phyloP scores from a whole-genome alignment of 2,329 filamentous ascomycete species.

The Colletotrichum musae region DNA sequence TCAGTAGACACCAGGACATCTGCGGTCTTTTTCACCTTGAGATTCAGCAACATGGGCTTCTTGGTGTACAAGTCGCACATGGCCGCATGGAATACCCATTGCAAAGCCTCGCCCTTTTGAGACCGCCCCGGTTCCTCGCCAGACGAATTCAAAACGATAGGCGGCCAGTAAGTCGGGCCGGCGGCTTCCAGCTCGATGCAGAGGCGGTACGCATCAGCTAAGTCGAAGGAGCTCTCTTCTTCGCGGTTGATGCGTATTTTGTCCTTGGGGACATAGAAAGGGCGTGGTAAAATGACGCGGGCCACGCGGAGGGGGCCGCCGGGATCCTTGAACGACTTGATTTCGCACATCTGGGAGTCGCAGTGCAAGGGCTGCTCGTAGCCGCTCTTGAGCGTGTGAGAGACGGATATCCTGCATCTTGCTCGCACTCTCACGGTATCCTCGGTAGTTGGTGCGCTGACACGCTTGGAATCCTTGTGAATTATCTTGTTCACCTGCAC shows the following conservation, averaged over 20 bases:
- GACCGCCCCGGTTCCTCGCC: conserved; percentile 28
- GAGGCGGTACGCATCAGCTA: conserved; percentile 66
- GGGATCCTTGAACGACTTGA: conserved; percentile 65
- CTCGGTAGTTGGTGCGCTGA: conserved; percentile 46
- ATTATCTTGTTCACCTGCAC: conserved; percentile 68
- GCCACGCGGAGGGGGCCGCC: conserved; percentile 62
- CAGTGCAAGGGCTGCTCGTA: conserved; percentile 60
- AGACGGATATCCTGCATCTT: conserved; percentile 61
- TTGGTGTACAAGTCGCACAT: conserved; percentile 59
- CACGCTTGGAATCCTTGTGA: conserved; percentile 57
- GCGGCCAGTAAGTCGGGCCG: conserved; percentile 67
- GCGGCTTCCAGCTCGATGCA: conserved; percentile 67
- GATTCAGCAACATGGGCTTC: conserved; percentile 48
- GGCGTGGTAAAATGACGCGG: conserved; percentile 62
- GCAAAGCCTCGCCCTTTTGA: conserved; percentile 42
- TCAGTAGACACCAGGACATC: conserved; percentile 53
- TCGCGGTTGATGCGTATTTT: conserved; percentile 65
- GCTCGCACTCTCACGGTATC: conserved; percentile 51
- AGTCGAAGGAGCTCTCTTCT: conserved; percentile 62
- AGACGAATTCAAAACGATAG: conserved; percentile 47
- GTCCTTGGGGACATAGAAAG: conserved; percentile 67
- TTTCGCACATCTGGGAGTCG: conserved; percentile 67
- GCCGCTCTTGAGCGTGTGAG: conserved; percentile 43
- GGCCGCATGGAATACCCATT: conserved; percentile 58
- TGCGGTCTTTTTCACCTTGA: conserved; percentile 54